These are phyloP conservation scores for Tremella yokohamensis DNA, from an alignment of 768 basidiomycete genomes.

Conservation along the genomic window DNA sequence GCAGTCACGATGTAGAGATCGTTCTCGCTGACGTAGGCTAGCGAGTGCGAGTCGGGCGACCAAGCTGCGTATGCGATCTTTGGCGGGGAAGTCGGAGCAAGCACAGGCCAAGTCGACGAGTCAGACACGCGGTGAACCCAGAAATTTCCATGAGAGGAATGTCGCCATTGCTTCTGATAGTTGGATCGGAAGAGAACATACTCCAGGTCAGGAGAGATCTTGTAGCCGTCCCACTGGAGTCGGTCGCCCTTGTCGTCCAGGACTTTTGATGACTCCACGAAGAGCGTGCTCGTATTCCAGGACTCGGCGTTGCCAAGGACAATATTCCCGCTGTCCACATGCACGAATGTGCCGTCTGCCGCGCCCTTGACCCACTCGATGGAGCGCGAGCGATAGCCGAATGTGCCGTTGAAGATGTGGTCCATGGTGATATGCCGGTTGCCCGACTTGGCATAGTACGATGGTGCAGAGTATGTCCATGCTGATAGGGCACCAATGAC, in stretches of 20 bases:
- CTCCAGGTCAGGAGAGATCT: constrained; percentile 84
- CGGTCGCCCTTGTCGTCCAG: constrained; percentile 35
- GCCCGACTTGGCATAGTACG: constrained; percentile 55
- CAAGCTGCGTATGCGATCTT: constrained; percentile 75
- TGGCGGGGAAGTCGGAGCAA: constrained; percentile 66
- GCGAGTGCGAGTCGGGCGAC: constrained; percentile 74
- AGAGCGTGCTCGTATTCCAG: constrained; percentile 46
- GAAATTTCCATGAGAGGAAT: constrained; percentile 85
- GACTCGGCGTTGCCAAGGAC: constrained; percentile 75
- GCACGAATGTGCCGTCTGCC: constrained; percentile 86
- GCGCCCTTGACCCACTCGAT: constrained; percentile 95
- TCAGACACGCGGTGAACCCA: constrained; percentile 78
- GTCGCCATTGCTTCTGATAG: constrained; percentile 87
- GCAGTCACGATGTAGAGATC: constrained; percentile 77
- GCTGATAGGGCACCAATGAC: constrained; percentile 77
- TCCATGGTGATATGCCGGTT: constrained; percentile 74
- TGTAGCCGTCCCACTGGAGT: constrained; percentile 61
- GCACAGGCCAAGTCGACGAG: constrained; percentile 67
- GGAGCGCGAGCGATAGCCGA: constrained; percentile 54
- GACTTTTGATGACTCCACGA: constrained; percentile 44
- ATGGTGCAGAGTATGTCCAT: constrained; percentile 60
- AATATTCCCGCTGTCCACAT: constrained; percentile 61
- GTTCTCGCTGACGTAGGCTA: constrained; percentile 81
- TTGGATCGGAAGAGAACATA: constrained; percentile 78
- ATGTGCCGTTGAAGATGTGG: constrained; percentile 90